phyloP scores from a whole-genome alignment of 495 filamentous ascomycete genomes.

The Annulohypoxylon moriforme region DNA sequence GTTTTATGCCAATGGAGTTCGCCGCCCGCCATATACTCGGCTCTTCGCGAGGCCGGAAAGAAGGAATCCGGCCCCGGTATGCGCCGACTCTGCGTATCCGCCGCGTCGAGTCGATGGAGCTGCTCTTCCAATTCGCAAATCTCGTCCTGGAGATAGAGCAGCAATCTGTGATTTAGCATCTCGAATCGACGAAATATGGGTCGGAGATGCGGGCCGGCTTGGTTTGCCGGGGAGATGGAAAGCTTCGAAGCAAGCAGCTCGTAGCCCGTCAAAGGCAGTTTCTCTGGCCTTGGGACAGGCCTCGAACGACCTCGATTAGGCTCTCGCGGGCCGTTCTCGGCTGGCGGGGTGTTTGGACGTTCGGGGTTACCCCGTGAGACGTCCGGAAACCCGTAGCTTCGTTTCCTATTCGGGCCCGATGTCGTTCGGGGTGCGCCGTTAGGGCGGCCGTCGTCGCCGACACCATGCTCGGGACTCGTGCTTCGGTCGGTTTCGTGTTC shows the following conservation, averaged over 20 bases:
- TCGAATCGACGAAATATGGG: constrained; percentile 90
- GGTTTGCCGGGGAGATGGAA: constrained; percentile 51
- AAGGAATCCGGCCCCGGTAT: constrained; percentile 65
- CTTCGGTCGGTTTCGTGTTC: constrained; percentile 59
- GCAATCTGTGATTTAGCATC: constrained; percentile 82
- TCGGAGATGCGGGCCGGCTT: constrained; percentile 54
- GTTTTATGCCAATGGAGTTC: constrained; percentile 79
- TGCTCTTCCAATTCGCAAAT: constrained; percentile 82
- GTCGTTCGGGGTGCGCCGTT: constrained; percentile 27
- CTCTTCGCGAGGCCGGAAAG: constrained; percentile 71
- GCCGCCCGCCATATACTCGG: constrained; percentile 71
- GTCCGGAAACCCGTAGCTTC: constrained; percentile 51
- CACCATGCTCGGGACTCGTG: constrained; percentile 57
- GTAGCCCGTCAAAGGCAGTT: constrained; percentile 68
- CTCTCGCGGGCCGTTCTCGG: constrained; percentile 46
- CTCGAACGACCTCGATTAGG: constrained; percentile 43
- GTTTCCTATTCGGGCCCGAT: constrained; percentile 28
- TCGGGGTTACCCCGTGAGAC: constrained; percentile 48
- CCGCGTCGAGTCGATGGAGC: constrained; percentile 74
- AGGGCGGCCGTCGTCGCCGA: constrained; percentile 35
- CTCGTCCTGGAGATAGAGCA: constrained; percentile 89
- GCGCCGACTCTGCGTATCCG: constrained; percentile 73
- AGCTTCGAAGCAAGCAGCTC: constrained; percentile 73
- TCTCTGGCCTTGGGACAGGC: constrained; percentile 51
- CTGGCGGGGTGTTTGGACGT: constrained; percentile 44